phyloP scores from a whole-genome alignment of 2,329 filamentous ascomycete genomes.

The Scedosporium aurantiacum region DNA sequence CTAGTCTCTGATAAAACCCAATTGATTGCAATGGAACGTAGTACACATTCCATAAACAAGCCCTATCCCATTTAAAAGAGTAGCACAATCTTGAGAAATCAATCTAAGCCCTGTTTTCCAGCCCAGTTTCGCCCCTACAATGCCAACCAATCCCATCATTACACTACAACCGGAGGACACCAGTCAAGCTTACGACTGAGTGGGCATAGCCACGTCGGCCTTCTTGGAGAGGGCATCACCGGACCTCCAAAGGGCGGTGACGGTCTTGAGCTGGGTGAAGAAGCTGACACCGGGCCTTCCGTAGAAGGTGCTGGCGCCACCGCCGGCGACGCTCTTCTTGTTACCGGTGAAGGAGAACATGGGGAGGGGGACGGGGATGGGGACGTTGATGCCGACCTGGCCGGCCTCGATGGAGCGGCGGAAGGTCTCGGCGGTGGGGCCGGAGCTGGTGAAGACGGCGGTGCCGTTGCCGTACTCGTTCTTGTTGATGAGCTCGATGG shows the following conservation, averaged over 20 bases:
- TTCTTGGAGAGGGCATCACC: conserved; percentile 59
- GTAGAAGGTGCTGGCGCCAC: conserved; percentile 90
- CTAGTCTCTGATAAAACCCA: too few species aligned
- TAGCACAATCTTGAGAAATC: too few species aligned
- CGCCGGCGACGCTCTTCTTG: conserved; percentile 87
- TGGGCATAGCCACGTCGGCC: conserved; percentile 82
- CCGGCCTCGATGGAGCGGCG: conserved; percentile 73
- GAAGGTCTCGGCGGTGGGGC: conserved; percentile 67
- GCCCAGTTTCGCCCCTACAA: too few species aligned
- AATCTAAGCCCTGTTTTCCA: too few species aligned
- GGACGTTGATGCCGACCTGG: conserved; percentile 78
- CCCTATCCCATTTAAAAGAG: too few species aligned
- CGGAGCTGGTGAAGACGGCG: conserved; percentile 73
- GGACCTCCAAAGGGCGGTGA: conserved; percentile 70
- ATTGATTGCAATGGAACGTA: too few species aligned
- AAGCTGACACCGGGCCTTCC: conserved; percentile 86
- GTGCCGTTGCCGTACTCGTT: conserved; percentile 84
- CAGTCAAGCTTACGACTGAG: conserved; percentile 7
- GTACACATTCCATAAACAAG: too few species aligned
- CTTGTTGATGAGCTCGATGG: conserved; percentile 69
- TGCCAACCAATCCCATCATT: not conserved
- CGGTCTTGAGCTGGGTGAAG: conserved; percentile 96
- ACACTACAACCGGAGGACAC: not conserved
- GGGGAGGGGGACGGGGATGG: conserved; percentile 60
- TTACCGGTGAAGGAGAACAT: conserved; percentile 66